Base-by-base conservation (phyloP, 2,329 filamentous ascomycete genomes). In the Bipolaris victoriae region DNA sequence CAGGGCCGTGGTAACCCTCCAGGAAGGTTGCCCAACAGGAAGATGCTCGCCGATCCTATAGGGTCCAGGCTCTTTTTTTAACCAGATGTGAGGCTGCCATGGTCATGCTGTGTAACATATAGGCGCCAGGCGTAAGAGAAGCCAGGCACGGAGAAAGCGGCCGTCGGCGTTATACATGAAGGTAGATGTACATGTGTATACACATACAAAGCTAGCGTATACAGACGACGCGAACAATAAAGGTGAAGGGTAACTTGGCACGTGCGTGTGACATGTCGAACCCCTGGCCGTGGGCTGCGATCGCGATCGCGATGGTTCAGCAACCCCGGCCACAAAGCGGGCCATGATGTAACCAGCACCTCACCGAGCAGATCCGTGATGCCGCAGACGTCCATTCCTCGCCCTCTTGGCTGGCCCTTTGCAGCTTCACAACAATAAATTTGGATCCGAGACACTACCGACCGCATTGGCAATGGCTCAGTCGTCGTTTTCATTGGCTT, bases 401-500 rank as follows among this genome's bases (percentile, higher is more conserved):
- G 63, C 57, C 45, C 63, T 63, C 65, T 61, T 64, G 61, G 60
- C 61, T 61, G 49, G 54, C 54, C 50, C 31, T 48, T 52, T 60
- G 64, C 69, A 65, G 57, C 64, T 71, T 73, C 68, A 66, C 55
- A 63, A 46, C 66, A 66, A 69, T 39, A 37, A 46, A 60, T 59
- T 56, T 44, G 18, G 33, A 52, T 57, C 58, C 61, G 62, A 57
- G 33, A 62, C 50, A 61, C 48, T 37, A 45, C 47, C 55, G 46
- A n/a, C 41, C 45, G 22, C 33, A 40, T 55, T 46, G 41, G 66
- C 49, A 11, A 78, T 78, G 76, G 69, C 73, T 26, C 65, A 67
- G 16, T 58, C 68, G 20, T 60, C 70, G 13, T 76, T 77, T 65
- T 78, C 78, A 61, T 76, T 82, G 59, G 75, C 77, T 49, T 78